These are phyloP conservation scores for Collybiopsis luxurians DNA, from an alignment of 768 basidiomycete species.

Conservation along the genomic window DNA sequence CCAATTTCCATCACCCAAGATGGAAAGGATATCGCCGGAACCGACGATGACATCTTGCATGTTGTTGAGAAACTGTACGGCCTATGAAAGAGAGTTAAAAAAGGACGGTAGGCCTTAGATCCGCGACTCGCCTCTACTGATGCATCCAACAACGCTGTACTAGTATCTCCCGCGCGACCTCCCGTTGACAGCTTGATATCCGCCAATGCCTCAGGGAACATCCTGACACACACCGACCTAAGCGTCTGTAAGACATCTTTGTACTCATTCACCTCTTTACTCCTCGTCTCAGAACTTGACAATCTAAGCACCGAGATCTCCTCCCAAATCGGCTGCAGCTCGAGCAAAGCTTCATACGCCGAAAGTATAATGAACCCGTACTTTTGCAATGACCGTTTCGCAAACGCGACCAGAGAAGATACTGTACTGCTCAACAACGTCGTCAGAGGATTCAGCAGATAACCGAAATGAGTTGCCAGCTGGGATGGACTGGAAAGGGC, in stretches of 20 bases:
- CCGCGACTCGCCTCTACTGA: neutral
- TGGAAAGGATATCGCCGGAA: constrained; percentile 60
- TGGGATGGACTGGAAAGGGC: constrained; percentile 51
- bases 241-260: constrained; percentile 67
- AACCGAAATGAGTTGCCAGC: constrained; percentile 56
- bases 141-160: constrained; percentile 44
- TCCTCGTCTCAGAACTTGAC: constrained; percentile 29
- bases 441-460: constrained; percentile 64
- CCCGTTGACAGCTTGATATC: constrained; percentile 62
- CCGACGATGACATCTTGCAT: constrained; percentile 70
- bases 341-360: constrained; percentile 57
- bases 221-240: constrained; percentile 68
- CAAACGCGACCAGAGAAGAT: constrained; percentile 56
- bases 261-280: constrained; percentile 59
- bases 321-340: constrained; percentile 65
- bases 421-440: constrained; percentile 65
- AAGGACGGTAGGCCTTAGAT: constrained; percentile 53
- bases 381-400: constrained; percentile 76
- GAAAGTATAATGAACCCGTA: constrained; percentile 80
- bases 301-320: constrained; percentile 54
- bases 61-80: constrained; percentile 64
- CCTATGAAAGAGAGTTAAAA: constrained; percentile 40
- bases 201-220: constrained; percentile 81
- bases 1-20: constrained; percentile 88
- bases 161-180: constrained; percentile 52